phyloP scores from a whole-genome alignment of 2,329 filamentous ascomycete species.

The Ceratocystis lukuohia region DNA sequence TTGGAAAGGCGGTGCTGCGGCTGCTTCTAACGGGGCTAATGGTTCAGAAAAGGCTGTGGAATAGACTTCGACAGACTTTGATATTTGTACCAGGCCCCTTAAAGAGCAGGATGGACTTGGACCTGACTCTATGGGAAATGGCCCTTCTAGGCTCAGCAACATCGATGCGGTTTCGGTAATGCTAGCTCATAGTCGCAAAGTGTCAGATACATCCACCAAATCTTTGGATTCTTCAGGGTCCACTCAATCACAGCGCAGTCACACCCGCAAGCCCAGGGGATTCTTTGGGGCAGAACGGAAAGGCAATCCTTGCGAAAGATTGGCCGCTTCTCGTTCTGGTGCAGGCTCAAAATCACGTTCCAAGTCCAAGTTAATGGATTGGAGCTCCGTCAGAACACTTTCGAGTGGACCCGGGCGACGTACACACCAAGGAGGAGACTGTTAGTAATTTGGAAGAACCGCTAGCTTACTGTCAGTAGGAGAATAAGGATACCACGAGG shows the following conservation, averaged over 20 bases:
- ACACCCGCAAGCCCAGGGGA: conserved; percentile 2
- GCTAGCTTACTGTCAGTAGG: not conserved
- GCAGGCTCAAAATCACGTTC: conserved; percentile 3
- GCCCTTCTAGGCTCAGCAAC: not conserved
- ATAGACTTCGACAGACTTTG: conserved; percentile 16
- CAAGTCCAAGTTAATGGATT: not conserved
- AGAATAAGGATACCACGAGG: not conserved
- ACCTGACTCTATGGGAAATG: not conserved
- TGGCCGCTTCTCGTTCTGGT: not conserved
- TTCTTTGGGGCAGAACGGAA: not conserved
- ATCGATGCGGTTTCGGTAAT: not conserved
- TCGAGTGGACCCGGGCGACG: not conserved
- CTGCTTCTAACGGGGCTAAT: conserved; percentile 14
- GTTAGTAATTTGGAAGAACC: not conserved
- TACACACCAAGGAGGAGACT: not conserved
- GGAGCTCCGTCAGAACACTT: not conserved
- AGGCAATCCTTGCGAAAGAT: not conserved
- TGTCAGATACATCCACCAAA: not conserved
- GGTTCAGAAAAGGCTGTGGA: conserved; percentile 19
- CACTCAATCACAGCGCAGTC: not conserved
- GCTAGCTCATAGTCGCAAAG: not conserved
- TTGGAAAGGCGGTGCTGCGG: conserved; percentile 40
- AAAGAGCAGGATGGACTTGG: not conserved
- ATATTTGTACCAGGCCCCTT: not conserved
- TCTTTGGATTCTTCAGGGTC: conserved; percentile 2